Evolutionary conservation across 2,329 filamentous ascomycete genomes (phyloP), one percentile per base, ranked within the genome.

Genomic region (Talaromyces sp.): DNA sequence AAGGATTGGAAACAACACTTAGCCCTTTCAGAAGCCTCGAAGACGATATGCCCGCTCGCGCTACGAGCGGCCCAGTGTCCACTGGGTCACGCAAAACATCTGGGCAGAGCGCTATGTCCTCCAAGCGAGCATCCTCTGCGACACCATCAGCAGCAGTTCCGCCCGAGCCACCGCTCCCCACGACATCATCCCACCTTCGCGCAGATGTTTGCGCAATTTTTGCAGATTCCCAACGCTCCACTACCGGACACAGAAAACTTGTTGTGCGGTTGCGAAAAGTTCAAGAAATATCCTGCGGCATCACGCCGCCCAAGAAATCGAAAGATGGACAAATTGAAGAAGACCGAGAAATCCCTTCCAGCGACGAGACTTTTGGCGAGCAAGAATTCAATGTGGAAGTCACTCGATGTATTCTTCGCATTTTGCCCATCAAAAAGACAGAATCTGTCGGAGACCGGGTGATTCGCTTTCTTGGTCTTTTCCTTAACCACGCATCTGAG

Each of bases 371-470:
- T 11, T 91, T 93, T 68, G 89, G 92, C 52, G 93, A 96, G 76
- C 86, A 89, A 58, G 89, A 95, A 65, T 98, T 99, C 81, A 96
- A 95, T 72, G 81, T 84, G 33, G 94, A 99, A 76, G 88, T 98
- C 65, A 85, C 89, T 64, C 86, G 95, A 73, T 97, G 93, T 74
- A 85, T 96, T 27, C 78, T 96, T 70, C 86, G 93, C 63, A 85
- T 94, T 60, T 86, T 99, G 82, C 87, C 90, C 1, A 89, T 98
- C 65, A 96, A 94, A 83, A 98, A 97, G 83, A 90, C 91, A 43
- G 95, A 99, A 79, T 84, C 86, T 15, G 93, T 91, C 1, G 95
- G 93, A 27, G 94, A 98, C 76, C 89, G 91, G 71, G 86, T 90
- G 17, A 86, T 98, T 66, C 87, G 91, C 54, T 99, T 99, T 75